Percentiles rank a stretch among this genome's conserved stretches.
These are phyloP conservation scores for Avena eriantha DNA, from an alignment of 176 grass and related monocot genomes.

Conservation along the genomic window DNA sequence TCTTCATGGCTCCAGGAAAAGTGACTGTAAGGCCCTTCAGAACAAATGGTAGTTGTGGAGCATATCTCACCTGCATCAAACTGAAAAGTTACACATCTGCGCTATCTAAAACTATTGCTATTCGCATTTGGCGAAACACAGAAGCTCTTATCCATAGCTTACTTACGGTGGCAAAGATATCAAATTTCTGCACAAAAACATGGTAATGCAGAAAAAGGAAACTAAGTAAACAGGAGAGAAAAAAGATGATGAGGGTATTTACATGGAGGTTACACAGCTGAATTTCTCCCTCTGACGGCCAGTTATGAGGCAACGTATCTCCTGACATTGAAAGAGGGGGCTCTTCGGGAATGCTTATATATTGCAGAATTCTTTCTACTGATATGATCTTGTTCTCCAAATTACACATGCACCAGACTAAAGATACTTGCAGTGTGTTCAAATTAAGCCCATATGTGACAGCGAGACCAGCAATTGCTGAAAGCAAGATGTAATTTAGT, in stretches of 20 bases:
- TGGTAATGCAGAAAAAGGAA: neutral
- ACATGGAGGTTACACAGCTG: constrained; percentile 63
- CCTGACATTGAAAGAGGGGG: constrained; percentile 62
- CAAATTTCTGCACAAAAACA: neutral
- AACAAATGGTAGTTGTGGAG: constrained; percentile 70
- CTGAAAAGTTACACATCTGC: neutral
- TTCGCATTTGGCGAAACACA: neutral
- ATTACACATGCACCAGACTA: constrained; percentile 57
- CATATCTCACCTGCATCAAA: constrained; percentile 16
- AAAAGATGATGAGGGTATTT: neutral
- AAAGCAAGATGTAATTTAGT: constrained; percentile 31
- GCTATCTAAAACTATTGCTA: neutral
- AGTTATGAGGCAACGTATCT: constrained; percentile 50
- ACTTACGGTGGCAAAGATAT: neutral
- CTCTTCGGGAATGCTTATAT: constrained; percentile 75
- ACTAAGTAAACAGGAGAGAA: neutral
- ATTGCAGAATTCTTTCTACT: constrained; percentile 4
- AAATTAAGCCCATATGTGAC: constrained; percentile 8
- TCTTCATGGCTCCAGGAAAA: too few relatives aligned
- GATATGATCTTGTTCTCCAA: too few relatives aligned
- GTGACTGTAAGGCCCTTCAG: constrained; percentile 63
- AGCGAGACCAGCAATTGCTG: constrained; percentile 42
- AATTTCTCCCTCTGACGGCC: constrained; percentile 76
- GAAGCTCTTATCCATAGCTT: neutral
- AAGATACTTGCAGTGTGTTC: constrained; percentile 75